A percentile compares a stretch with the other conserved stretches of the same genome.
Evolutionary conservation across 2,329 filamentous ascomycete species (phyloP).

Genomic region (Aureobasidium subglaciale): DNA sequence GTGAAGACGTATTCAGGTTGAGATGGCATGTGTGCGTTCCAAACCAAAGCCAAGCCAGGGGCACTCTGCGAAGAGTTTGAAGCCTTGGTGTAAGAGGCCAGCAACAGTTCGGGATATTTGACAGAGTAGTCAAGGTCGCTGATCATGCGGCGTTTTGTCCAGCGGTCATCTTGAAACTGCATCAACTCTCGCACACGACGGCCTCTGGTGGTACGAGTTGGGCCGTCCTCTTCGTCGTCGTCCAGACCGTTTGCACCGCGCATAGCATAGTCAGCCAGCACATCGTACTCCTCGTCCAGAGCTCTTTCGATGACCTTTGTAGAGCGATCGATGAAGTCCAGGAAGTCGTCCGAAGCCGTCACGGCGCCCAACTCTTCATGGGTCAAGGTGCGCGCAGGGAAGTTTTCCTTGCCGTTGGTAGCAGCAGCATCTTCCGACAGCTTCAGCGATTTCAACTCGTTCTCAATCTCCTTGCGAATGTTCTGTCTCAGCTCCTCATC

Average conservation of each 20-base stretch:
- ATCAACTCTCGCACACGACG: conserved; percentile 77
- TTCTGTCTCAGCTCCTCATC: conserved; percentile 86
- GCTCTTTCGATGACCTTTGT: conserved; percentile 96
- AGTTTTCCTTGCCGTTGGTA: conserved; percentile 44
- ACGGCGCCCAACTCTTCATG: conserved; percentile 84
- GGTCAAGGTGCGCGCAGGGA: conserved; percentile 72
- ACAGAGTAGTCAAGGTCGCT: conserved; percentile 92
- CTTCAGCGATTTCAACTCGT: conserved; percentile 72
- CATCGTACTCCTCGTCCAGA: conserved; percentile 91
- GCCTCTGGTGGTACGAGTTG: conserved; percentile 62
- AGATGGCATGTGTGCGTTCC: conserved; percentile 93
- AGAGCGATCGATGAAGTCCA: conserved; percentile 90
- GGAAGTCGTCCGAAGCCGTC: conserved; percentile 84
- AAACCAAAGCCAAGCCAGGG: conserved; percentile 88
- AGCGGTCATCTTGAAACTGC: conserved; percentile 90
- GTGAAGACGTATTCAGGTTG: conserved; percentile 95
- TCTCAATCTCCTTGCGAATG: conserved; percentile 82
- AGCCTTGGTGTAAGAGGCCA: conserved; percentile 90
- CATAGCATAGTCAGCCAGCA: conserved; percentile 87
- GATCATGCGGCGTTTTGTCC: conserved; percentile 97
- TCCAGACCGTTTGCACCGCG: conserved; percentile 68
- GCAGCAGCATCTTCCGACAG: conserved; percentile 38
- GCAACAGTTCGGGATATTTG: conserved; percentile 86
- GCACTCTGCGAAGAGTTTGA: conserved; percentile 66
- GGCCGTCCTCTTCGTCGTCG: conserved; percentile 66